Base-by-base conservation (phyloP, 306 rosid species). In the Sophora flavescens region DNA sequence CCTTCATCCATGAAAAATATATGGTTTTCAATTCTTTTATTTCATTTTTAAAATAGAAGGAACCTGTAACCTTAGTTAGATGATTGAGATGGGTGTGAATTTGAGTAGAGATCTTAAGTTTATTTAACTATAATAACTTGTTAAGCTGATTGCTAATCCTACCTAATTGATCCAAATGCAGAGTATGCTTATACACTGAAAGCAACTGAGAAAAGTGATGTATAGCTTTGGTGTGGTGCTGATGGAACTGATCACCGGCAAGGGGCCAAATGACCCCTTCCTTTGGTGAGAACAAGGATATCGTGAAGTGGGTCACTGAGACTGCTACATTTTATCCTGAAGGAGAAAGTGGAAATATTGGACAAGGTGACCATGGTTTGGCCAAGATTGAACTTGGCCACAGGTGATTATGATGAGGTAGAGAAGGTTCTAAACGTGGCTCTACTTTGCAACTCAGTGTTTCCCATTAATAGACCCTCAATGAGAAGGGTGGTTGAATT, bases 221-320 rank as follows among this genome's bases (percentile, higher is more conserved):
- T 92, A 92, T 68, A 95, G 97, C 57, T 95, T 82, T 53, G 98
- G 98, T 3, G 92, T 92, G 65, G 86, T 92, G 81, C 51, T 95
- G 44, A 75, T 92, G 87, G 97, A 95, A 62, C 9, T 95, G 60
- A 78, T 95, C 6, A 92, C 89, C 0, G 98, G 96, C 0, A 95
- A 89, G 84, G 82, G 92, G 80, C 98, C 98, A 32, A 92, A 84
- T 45, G 98, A 95, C 72, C 16, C 16, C 73, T 9, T 78, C 81
- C 13, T 90, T 91, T 3, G 97, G 95, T 4, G 97, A 95, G 78
- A 72, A 87, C 79, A 88, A 65, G 77, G 97, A 88, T 53, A 50
- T 95, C 0, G 96, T 92, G 69, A 91, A 88, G 80, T 95, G 97
- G 98, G 80, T 91, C 33, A 84, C 87, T 8, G 90, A 86, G 82